A percentile compares a stretch with the other conserved stretches of the same genome.
Evolutionary conservation across 345 rosid genomes (phyloP).

Genomic region (Salix viminalis): DNA sequence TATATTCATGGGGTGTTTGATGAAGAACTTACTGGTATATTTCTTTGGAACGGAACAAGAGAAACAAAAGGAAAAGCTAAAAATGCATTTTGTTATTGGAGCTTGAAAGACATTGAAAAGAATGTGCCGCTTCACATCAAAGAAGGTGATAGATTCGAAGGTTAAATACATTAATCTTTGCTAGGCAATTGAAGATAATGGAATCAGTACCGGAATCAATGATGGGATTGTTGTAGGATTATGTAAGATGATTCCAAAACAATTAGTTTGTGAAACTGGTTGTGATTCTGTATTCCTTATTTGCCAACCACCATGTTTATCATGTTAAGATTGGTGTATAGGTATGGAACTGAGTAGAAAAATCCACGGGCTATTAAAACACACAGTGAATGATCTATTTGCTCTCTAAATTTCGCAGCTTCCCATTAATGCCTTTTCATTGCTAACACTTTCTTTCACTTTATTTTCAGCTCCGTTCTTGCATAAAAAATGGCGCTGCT

Average conservation of each 20-base stretch:
- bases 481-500: slow-evolving; percentile 35
- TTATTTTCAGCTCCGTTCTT: slow-evolving; percentile 41
- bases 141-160: neutral
- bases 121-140: neutral
- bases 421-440: neutral
- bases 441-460: neutral
- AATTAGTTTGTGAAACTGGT: neutral
- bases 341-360: neutral
- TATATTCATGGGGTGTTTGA: neutral
- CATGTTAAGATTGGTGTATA: neutral
- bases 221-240: neutral
- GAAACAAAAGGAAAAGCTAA: neutral
- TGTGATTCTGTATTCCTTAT: neutral
- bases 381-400: neutral
- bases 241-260: neutral
- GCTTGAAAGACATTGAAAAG: neutral
- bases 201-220: neutral
- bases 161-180: neutral
- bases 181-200: neutral
- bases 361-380: neutral
- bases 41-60: neutral
- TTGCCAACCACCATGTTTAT: neutral
- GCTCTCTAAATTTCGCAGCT: neutral
- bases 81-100: neutral
- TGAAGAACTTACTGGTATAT: neutral